Evolutionary conservation across 2,329 filamentous ascomycete genomes (phyloP).

Genomic region (Diaporthe amygdali): DNA sequence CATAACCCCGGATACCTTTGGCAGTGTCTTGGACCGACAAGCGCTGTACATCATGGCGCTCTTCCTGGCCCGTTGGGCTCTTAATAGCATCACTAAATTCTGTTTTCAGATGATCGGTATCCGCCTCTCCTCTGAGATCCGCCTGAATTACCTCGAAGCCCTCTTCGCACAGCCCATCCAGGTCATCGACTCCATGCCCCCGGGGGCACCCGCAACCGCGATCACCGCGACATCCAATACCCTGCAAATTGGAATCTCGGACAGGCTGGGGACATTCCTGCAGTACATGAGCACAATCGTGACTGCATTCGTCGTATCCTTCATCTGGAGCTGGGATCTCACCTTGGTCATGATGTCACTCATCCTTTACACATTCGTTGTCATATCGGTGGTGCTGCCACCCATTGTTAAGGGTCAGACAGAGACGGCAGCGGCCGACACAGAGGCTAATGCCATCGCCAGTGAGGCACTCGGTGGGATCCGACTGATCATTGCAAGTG

Average conservation of each 20-base stretch:
- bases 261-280: constrained; percentile 63
- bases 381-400: constrained; percentile 55
- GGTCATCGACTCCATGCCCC: constrained; percentile 65
- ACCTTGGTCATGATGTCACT: constrained; percentile 63
- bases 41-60: constrained; percentile 9
- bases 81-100: constrained; percentile 37
- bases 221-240: constrained; percentile 68
- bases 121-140: constrained; percentile 62
- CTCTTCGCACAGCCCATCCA: constrained; percentile 70
- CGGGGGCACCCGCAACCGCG: constrained; percentile 64
- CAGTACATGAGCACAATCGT: constrained; percentile 60
- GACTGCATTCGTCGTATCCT: constrained; percentile 57
- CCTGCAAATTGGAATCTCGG: constrained; percentile 66
- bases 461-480: constrained; percentile 49
- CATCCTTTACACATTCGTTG: constrained; percentile 58
- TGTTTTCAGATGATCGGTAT: constrained; percentile 65
- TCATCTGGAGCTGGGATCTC: constrained; percentile 62
- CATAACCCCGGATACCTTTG: not conserved
- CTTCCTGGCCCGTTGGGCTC: not conserved
- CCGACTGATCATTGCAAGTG: constrained; percentile 66
- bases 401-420: constrained; percentile 58
- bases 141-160: constrained; percentile 66
- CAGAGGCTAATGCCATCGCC: constrained; percentile 61
- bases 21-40: not conserved
- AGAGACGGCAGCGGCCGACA: constrained; percentile 53